Conservation (phyloP, 352 stramenopile genomes). For the Globisporangium apiculatum region DNA sequence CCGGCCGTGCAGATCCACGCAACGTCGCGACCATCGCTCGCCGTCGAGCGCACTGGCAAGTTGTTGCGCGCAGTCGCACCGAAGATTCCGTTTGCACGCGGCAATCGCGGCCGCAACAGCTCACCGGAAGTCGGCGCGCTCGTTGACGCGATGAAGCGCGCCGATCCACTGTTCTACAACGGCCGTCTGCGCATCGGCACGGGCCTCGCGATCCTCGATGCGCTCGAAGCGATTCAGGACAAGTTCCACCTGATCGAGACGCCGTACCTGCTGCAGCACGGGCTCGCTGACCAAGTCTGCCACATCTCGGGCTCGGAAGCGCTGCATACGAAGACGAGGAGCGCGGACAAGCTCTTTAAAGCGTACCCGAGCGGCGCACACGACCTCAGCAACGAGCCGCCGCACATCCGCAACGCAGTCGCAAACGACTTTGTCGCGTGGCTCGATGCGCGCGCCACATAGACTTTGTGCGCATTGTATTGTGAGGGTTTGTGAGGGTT, state of each 20-base stretch:
- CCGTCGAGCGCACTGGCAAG: conserved; percentile 41
- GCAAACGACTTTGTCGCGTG: conserved; percentile 66
- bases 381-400: conserved; percentile 70
- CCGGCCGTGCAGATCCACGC: conserved; percentile 64
- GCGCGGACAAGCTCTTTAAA: conserved; percentile 67
- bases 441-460: conserved; percentile 37
- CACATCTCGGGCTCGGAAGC: conserved; percentile 57
- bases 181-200: conserved; percentile 69
- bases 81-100: conserved; percentile 55
- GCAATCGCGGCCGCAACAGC: conserved; percentile 55
- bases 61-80: conserved; percentile 47
- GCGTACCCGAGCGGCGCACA: conserved; percentile 49
- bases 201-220: conserved; percentile 59
- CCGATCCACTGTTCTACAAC: conserved; percentile 69
- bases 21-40: conserved; percentile 32
- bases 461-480: conserved; percentile 1
- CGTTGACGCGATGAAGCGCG: conserved; percentile 43
- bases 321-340: conserved; percentile 45
- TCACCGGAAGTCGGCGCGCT: conserved; percentile 47
- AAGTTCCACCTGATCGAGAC: conserved; percentile 53
- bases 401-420: conserved; percentile 48
- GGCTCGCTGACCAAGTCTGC: conserved; percentile 57
- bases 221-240: conserved; percentile 44
- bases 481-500: background rate
- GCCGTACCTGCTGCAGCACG: conserved; percentile 76